These are phyloP conservation scores for Tolypocladium amazonense DNA, from an alignment of 2,329 filamentous ascomycete genomes.

Conservation along the genomic window DNA sequence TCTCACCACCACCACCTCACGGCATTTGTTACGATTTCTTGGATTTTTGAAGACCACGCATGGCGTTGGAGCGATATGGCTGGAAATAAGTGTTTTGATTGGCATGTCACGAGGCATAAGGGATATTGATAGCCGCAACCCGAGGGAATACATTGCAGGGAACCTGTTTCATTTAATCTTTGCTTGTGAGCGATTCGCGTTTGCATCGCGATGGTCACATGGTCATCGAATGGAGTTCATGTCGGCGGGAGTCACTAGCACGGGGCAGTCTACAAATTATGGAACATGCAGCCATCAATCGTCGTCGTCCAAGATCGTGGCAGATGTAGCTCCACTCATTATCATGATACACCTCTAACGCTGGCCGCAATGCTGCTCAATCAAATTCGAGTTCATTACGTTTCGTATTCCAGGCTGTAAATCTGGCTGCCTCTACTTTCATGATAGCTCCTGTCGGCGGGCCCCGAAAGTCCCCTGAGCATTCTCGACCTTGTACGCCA, in stretches of 20 bases:
- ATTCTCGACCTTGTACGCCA: not conserved
- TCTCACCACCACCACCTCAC: not conserved
- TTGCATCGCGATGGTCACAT: not conserved
- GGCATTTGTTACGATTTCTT: not conserved
- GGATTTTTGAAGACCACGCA: not conserved
- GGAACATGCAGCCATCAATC: not conserved
- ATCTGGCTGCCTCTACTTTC: not conserved
- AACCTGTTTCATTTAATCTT: not conserved
- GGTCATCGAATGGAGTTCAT: not conserved
- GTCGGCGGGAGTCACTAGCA: not conserved
- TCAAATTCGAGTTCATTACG: not conserved
- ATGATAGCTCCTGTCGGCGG: not conserved
- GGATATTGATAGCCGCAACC: not conserved
- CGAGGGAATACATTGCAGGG: not conserved
- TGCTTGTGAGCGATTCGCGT: not conserved
- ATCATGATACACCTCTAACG: too few species aligned
- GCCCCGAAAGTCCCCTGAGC: not conserved
- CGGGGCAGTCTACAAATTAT: not conserved
- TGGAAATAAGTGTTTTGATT: not conserved
- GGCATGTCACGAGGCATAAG: not conserved
- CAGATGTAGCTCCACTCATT: too few species aligned
- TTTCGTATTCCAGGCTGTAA: not conserved
- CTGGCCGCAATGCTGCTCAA: not conserved
- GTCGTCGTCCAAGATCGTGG: not conserved
- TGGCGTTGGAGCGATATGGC: not conserved